phyloP scores from a whole-genome alignment of 2,329 filamentous ascomycete species.

The Xylaria polymorpha region DNA sequence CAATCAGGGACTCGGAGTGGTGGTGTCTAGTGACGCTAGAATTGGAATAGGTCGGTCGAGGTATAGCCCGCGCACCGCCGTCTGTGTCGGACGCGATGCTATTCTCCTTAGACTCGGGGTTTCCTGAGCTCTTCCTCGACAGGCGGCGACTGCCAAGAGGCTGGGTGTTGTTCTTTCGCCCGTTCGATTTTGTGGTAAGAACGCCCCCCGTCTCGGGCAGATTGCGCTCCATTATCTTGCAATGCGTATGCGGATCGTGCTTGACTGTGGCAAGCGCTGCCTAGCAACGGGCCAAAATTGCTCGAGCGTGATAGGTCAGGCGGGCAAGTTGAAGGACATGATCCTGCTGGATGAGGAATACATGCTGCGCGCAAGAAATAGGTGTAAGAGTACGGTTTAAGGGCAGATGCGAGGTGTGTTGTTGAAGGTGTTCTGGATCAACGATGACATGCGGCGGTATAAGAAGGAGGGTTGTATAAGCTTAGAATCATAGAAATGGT shows the following conservation, averaged over 20 bases:
- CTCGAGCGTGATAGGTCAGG: constrained; percentile 32
- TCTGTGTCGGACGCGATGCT: constrained; percentile 42
- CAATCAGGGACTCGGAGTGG: constrained; percentile 33
- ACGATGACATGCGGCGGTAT: not conserved
- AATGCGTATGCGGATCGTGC: not conserved
- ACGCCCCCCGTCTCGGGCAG: constrained; percentile 37
- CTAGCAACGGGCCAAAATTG: not conserved
- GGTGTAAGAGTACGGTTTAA: not conserved
- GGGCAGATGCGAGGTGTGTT: not conserved
- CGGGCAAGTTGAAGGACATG: constrained; percentile 32
- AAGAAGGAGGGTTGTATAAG: not conserved
- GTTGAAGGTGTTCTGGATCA: not conserved
- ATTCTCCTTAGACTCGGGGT: constrained; percentile 44
- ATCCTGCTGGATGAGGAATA: constrained; percentile 17
- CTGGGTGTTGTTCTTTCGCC: constrained; percentile 42
- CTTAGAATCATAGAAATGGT: not conserved
- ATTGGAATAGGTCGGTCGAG: constrained; percentile 24
- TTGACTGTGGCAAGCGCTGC: constrained; percentile 8
- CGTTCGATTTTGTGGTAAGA: constrained; percentile 45
- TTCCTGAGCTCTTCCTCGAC: constrained; percentile 33
- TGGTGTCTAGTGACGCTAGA: constrained; percentile 23
- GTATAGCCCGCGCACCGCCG: constrained; percentile 30
- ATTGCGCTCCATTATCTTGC: constrained; percentile 43
- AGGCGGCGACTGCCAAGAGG: constrained; percentile 36
- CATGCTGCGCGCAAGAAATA: constrained; percentile 34